A percentile compares a stretch with the other conserved stretches of the same genome.
phyloP scores from a whole-genome alignment of 1,284 basidiomycete genomes.

The Leccinum fuscescens region DNA sequence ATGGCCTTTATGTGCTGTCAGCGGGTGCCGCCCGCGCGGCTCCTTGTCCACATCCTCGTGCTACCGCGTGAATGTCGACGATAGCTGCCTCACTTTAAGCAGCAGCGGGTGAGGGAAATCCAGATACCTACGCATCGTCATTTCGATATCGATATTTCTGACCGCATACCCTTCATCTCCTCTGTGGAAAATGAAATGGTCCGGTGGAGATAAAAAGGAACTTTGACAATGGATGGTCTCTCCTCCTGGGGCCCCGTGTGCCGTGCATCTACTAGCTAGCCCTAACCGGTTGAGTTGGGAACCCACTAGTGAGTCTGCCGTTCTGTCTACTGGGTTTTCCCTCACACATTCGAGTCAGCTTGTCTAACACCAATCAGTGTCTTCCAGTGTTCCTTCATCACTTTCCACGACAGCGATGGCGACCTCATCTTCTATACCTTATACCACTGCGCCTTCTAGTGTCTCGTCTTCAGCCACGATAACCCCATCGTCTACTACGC shows the following conservation, averaged over 20 bases:
- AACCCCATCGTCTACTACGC: neutral
- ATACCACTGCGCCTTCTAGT: neutral
- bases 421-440: neutral
- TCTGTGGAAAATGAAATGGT: neutral
- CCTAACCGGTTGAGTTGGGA: neutral
- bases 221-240: neutral
- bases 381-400: neutral
- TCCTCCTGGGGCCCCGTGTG: neutral
- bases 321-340: neutral
- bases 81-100: neutral
- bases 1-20: neutral
- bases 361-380: neutral
- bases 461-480: neutral
- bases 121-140: neutral
- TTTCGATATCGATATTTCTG: neutral
- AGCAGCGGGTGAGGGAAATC: neutral
- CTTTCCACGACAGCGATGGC: neutral
- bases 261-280: neutral
- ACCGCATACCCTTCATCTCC: neutral
- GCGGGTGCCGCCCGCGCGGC: neutral
- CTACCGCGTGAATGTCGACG: neutral
- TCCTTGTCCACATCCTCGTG: neutral
- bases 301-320: constrained; percentile 1
- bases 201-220: constrained; percentile 2
- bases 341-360: neutral